phyloP scores from a whole-genome alignment of 495 filamentous ascomycete species.

The Trichoderma orchidacearum region DNA sequence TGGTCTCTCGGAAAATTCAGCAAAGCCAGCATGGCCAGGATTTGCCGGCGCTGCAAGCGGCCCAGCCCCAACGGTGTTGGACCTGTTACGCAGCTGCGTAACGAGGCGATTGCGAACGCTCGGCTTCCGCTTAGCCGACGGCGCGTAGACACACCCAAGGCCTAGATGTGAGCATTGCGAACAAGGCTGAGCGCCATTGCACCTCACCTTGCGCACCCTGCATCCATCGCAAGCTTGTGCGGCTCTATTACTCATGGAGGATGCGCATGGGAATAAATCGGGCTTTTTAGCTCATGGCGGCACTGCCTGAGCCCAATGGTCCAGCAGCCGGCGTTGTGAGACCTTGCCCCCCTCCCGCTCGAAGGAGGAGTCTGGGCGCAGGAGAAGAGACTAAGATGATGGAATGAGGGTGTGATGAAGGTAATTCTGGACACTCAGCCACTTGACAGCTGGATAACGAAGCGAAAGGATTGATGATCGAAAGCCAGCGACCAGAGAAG shows the following conservation, averaged over 20 bases:
- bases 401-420: too few species aligned
- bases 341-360: too few species aligned
- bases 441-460: too few species aligned
- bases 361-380: too few species aligned
- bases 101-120: neutral
- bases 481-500: too few species aligned
- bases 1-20: neutral
- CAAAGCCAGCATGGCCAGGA: neutral
- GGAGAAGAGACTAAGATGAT: too few species aligned
- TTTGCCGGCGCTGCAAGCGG: neutral
- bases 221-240: slow-evolving; percentile 11
- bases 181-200: slow-evolving; percentile 11
- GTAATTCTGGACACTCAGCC: too few species aligned
- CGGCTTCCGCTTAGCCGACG: neutral
- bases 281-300: neutral
- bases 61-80: too few species aligned
- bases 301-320: neutral
- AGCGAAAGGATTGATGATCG: too few species aligned
- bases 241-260: neutral
- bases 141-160: slow-evolving; percentile 4
- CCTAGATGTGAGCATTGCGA: slow-evolving; percentile 5
- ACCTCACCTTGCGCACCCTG: slow-evolving; percentile 12
- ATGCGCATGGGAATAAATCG: neutral
- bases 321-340: neutral
- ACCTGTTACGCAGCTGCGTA: slow-evolving; percentile 2